Conservation (phyloP, 2,329 filamentous ascomycete species). For the Phyllosticta ampelicida region DNA sequence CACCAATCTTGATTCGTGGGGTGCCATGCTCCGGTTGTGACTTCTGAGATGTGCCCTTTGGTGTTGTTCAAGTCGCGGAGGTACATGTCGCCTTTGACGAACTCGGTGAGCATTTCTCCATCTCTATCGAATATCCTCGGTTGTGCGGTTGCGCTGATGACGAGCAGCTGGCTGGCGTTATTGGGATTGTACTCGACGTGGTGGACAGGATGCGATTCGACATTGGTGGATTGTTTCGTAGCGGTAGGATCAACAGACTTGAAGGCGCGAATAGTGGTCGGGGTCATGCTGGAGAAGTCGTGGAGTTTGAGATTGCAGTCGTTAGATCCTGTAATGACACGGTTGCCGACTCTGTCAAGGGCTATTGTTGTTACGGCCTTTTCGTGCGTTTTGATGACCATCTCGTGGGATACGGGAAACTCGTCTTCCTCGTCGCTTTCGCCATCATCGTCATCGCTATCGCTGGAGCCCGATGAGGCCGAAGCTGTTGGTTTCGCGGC, state of each 20-base stretch:
- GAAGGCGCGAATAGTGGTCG: slow-evolving; percentile 87
- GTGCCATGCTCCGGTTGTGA: slow-evolving; percentile 84
- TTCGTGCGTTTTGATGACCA: slow-evolving; percentile 86
- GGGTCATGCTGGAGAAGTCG: slow-evolving; percentile 92
- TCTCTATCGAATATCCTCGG: slow-evolving; percentile 83
- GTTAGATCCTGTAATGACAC: slow-evolving; percentile 80
- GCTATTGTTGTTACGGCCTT: slow-evolving; percentile 75
- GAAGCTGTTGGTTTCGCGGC: slow-evolving; percentile 15
- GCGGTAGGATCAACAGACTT: slow-evolving; percentile 80
- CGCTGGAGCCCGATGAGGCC: slow-evolving; percentile 28
- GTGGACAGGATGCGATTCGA: slow-evolving; percentile 82
- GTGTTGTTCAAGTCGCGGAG: slow-evolving; percentile 95
- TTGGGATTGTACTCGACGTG: slow-evolving; percentile 78
- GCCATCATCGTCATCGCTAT: slow-evolving; percentile 47
- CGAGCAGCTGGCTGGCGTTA: slow-evolving; percentile 70
- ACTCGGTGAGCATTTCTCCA: slow-evolving; percentile 75
- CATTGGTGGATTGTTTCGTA: slow-evolving; percentile 56
- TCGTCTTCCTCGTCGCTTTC: slow-evolving; percentile 69
- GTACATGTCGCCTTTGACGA: slow-evolving; percentile 98
- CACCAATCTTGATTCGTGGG: slow-evolving; percentile 75
- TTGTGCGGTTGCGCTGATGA: slow-evolving; percentile 79
- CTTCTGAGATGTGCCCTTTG: slow-evolving; percentile 88
- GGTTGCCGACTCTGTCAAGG: slow-evolving; percentile 72
- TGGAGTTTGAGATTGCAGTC: slow-evolving; percentile 89
- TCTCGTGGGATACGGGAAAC: slow-evolving; percentile 84